Conservation (phyloP, 106 monocot species). For the Acanthochlamys bracteata region DNA sequence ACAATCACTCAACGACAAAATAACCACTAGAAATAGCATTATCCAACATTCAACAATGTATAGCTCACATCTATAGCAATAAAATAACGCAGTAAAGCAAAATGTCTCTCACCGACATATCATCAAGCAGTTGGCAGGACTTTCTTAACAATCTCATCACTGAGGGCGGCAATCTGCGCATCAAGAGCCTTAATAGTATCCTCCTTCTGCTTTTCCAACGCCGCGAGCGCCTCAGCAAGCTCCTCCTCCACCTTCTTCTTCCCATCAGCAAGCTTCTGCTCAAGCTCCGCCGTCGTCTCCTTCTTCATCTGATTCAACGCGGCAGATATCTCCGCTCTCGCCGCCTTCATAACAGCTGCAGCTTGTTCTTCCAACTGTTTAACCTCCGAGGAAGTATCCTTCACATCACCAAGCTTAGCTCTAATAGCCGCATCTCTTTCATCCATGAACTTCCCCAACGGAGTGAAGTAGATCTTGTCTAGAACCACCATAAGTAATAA, state of each 20-base stretch:
- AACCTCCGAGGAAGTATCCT: constrained; percentile 90
- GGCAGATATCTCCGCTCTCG: constrained; percentile 81
- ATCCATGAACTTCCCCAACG: constrained; percentile 94
- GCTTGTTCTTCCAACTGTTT: constrained; percentile 88
- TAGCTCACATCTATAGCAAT: no score
- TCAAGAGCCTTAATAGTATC: constrained; percentile 71
- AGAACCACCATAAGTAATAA: constrained; percentile 88
- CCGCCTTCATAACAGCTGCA: constrained; percentile 78
- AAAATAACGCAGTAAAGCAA: background rate
- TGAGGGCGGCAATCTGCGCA: constrained; percentile 74
- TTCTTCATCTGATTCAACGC: constrained; percentile 97
- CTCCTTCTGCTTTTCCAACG: constrained; percentile 75
- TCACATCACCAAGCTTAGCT: constrained; percentile 66
- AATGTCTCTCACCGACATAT: no score
- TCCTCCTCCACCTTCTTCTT: constrained; percentile 68
- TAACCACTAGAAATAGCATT: no score
- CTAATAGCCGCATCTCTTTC: constrained; percentile 76
- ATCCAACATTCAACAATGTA: no score
- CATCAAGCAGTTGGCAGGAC: constrained; percentile 39
- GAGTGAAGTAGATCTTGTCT: constrained; percentile 93
- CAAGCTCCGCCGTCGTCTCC: constrained; percentile 76
- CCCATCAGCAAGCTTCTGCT: constrained; percentile 58
- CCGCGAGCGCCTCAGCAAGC: constrained; percentile 64
- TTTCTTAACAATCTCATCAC: constrained; percentile 83
- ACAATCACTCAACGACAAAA: no score